A percentile compares a stretch with the other conserved stretches of the same genome.
Conservation (phyloP, 1,284 basidiomycete genomes). For the Trichosporon sp. region DNA sequence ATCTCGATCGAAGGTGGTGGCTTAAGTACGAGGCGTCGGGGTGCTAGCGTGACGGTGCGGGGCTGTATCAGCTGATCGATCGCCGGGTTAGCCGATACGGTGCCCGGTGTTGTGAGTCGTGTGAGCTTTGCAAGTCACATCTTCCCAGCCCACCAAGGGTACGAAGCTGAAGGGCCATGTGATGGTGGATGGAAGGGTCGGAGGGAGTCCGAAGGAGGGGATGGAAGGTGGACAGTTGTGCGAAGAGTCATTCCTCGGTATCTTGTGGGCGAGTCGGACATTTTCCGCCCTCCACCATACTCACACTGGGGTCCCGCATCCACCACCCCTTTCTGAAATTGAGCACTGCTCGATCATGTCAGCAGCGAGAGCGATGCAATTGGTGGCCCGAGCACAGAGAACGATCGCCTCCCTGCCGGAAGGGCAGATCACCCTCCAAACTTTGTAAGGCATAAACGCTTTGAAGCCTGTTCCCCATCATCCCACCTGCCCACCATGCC, state of each 20-base stretch:
- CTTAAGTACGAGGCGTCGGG: conserved; percentile 7
- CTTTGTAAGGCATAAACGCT: too few relatives aligned
- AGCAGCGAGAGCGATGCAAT: too few relatives aligned
- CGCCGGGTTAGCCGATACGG: background rate
- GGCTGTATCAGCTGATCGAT: background rate
- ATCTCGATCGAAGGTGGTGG: background rate
- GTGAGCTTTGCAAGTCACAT: conserved; percentile 9
- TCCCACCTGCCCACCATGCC: background rate
- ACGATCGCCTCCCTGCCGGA: too few relatives aligned
- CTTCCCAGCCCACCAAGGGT: conserved; percentile 8
- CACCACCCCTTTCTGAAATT: too few relatives aligned
- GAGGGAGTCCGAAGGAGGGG: background rate
- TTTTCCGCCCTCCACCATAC: background rate
- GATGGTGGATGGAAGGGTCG: background rate
- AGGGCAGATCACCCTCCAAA: too few relatives aligned
- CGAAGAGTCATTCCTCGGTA: background rate
- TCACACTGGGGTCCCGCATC: background rate
- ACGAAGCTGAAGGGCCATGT: background rate
- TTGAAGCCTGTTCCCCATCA: too few relatives aligned
- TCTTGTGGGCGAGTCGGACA: background rate
- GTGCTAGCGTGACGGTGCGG: background rate
- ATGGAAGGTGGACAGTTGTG: background rate
- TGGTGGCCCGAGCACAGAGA: too few relatives aligned
- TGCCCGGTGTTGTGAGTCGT: background rate
- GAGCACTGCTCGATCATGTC: too few relatives aligned